Percentiles rank a stretch among this genome's conserved stretches.
These are phyloP conservation scores for Blastocladiella emersonii DNA, from an alignment of 371 early-diverging fungal genomes.

Conservation along the genomic window DNA sequence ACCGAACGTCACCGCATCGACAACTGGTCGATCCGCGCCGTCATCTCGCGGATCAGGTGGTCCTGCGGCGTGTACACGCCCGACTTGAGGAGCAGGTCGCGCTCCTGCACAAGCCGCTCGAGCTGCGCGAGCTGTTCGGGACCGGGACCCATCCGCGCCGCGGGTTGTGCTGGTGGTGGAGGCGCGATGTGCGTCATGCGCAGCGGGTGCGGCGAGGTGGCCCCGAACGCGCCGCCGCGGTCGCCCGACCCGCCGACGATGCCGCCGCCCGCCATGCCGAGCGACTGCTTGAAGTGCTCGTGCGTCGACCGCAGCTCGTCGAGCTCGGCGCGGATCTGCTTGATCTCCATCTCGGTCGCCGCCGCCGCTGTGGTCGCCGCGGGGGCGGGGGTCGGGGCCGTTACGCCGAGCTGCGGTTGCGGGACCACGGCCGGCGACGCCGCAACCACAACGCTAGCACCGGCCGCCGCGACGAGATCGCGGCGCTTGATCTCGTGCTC, in stretches of 20 bases:
- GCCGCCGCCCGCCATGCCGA: no score
- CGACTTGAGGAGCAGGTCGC: slow-evolving; percentile 20
- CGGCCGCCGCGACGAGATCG: neutral
- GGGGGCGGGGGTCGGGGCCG: no score
- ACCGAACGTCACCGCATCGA: no score
- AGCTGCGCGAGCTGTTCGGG: slow-evolving; percentile 1
- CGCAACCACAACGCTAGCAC: neutral
- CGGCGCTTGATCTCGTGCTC: slow-evolving; percentile 1
- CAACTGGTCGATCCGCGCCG: slow-evolving; percentile 3
- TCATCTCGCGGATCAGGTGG: slow-evolving; percentile 24
- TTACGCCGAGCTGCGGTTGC: no score
- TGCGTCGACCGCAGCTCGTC: neutral
- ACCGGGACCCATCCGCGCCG: no score
- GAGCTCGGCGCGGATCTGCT: neutral
- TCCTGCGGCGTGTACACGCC: slow-evolving; percentile 27
- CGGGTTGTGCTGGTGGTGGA: no score
- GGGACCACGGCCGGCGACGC: neutral
- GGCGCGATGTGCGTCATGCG: no score
- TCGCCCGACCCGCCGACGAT: no score
- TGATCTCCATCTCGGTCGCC: no score
- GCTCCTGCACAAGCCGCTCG: slow-evolving; percentile 15
- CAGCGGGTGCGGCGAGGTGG: no score
- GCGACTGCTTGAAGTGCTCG: neutral
- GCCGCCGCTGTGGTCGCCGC: no score
- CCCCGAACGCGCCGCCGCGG: no score